Conservation (phyloP, 352 stramenopile species). For the Globisporangium megalacanthum region DNA sequence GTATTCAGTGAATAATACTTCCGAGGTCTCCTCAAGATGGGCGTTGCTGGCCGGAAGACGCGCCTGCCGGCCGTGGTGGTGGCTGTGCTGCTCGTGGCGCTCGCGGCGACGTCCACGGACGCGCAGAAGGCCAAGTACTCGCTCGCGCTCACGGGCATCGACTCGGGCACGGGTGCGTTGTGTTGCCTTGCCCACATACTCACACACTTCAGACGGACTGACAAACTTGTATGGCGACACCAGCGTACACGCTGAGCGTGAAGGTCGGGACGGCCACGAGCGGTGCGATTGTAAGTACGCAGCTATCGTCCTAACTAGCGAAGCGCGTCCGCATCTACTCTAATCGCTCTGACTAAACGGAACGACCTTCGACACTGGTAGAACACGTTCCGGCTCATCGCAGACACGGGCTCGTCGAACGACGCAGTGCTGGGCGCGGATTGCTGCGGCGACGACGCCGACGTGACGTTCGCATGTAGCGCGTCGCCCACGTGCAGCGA, state of each 20-base stretch:
- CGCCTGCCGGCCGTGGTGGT: neutral
- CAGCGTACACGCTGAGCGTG: slow-evolving; percentile 28
- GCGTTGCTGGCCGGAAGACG: neutral
- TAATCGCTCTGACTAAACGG: too few relatives aligned
- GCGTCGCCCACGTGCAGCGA: slow-evolving; percentile 56
- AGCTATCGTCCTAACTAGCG: neutral
- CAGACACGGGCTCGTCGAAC: slow-evolving; percentile 83
- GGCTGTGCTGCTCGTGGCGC: neutral
- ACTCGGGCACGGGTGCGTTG: slow-evolving; percentile 22
- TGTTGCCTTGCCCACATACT: too few relatives aligned
- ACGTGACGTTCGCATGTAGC: slow-evolving; percentile 58
- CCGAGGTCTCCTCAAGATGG: too few relatives aligned
- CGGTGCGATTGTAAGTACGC: slow-evolving; percentile 12
- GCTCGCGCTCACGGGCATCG: slow-evolving; percentile 28
- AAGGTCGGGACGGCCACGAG: slow-evolving; percentile 20
- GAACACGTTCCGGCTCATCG: slow-evolving; percentile 75
- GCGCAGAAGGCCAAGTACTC: slow-evolving; percentile 29
- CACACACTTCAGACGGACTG: too few relatives aligned
- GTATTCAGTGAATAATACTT: too few relatives aligned
- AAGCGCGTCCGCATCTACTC: too few relatives aligned
- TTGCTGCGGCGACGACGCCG: slow-evolving; percentile 45
- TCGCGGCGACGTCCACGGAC: neutral
- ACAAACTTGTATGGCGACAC: neutral
- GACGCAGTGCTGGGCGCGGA: slow-evolving; percentile 53
- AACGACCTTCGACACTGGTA: slow-evolving; percentile 8